These are phyloP conservation scores for Dendrocalamus sinicus DNA, from an alignment of 176 grass and related monocot species.

Conservation along the genomic window DNA sequence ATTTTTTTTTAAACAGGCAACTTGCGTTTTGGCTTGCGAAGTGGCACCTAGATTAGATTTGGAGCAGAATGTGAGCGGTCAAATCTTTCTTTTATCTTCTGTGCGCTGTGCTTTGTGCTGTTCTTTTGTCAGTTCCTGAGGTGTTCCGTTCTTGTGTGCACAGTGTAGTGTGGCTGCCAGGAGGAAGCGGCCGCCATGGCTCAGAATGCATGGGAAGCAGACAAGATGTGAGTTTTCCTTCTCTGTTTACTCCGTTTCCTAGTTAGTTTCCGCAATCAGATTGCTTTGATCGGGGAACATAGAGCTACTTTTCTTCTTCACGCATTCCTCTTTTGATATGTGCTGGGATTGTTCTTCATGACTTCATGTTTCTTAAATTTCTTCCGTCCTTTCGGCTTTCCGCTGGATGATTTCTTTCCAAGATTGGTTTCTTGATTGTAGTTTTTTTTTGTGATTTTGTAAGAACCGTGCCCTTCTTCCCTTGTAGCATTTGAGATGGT, in stretches of 20 bases:
- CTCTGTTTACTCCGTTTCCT: neutral
- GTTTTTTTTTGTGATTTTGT: neutral
- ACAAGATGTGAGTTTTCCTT: conserved; percentile 63
- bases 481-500: neutral
- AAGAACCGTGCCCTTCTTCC: neutral
- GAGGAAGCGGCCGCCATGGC: conserved; percentile 47
- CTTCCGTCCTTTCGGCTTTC: neutral
- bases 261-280: neutral
- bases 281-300: conserved; percentile 2
- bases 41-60: conserved; percentile 33
- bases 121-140: conserved; percentile 33
- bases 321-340: neutral
- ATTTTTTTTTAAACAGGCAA: conserved; percentile 31
- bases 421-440: conserved; percentile 14
- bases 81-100: conserved; percentile 36
- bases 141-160: neutral
- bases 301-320: neutral
- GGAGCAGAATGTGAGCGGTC: conserved; percentile 50
- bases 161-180: conserved; percentile 40
- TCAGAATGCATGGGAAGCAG: conserved; percentile 62
- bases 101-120: neutral
- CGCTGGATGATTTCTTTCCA: neutral
- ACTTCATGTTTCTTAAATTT: conserved; percentile 8
- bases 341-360: neutral
- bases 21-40: conserved; percentile 29